Evolutionary conservation across 768 basidiomycete species (phyloP).

Genomic region (Kwoniella sp.): DNA sequence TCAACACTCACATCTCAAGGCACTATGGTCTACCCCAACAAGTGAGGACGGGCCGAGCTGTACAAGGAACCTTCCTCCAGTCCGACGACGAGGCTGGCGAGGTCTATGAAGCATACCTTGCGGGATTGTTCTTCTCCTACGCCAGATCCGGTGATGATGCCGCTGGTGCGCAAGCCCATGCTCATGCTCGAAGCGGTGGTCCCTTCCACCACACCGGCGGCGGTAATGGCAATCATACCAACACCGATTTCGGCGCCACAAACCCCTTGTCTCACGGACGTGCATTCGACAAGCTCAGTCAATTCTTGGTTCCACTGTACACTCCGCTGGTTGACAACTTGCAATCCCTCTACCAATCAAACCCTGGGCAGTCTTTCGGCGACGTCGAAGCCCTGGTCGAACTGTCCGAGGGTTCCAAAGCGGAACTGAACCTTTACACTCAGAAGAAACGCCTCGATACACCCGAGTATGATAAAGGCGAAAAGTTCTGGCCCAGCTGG

Average conservation of each 20-base stretch:
- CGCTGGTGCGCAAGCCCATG: not conserved
- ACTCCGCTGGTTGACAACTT: slow-evolving; percentile 2
- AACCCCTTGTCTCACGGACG: slow-evolving; percentile 1
- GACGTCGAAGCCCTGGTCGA: not conserved
- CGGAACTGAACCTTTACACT: slow-evolving; percentile 5
- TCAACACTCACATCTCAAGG: slow-evolving; percentile 15
- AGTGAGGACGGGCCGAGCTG: slow-evolving; percentile 1
- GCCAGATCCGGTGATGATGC: not conserved
- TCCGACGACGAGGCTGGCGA: slow-evolving; percentile 14
- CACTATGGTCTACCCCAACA: slow-evolving; percentile 5
- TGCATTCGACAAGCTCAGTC: slow-evolving; percentile 11
- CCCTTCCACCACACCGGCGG: too few relatives aligned
- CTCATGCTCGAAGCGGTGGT: too few relatives aligned
- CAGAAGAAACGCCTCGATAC: not conserved
- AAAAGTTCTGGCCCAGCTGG: slow-evolving; percentile 14
- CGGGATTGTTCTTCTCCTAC: slow-evolving; percentile 16
- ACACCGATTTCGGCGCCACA: too few relatives aligned
- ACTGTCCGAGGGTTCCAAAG: slow-evolving; percentile 7
- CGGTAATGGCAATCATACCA: too few relatives aligned
- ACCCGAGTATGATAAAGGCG: not conserved
- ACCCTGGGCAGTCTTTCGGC: not conserved
- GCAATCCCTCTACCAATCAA: not conserved
- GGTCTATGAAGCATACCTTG: slow-evolving; percentile 16
- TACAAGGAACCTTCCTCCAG: not conserved
- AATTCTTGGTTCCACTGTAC: slow-evolving; percentile 8